Percentiles rank a stretch among this genome's conserved stretches.
These are phyloP conservation scores for Herpetomonas tarakana DNA, from an alignment of 208 protist species.

Conservation along the genomic window DNA sequence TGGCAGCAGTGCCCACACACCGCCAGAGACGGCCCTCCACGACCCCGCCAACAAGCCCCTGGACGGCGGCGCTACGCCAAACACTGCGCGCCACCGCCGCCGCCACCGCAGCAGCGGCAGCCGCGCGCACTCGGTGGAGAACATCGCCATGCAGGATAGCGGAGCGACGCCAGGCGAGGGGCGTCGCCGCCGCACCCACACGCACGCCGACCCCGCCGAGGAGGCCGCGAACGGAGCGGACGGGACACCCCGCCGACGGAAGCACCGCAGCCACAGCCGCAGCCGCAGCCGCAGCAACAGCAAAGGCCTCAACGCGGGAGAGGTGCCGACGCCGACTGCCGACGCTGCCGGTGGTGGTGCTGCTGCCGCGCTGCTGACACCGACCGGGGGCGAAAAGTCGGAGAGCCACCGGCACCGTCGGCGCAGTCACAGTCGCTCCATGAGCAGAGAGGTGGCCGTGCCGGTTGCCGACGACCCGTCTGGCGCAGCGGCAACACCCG, in stretches of 20 bases:
- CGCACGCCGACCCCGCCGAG: conserved; percentile 7
- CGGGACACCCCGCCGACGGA: neutral
- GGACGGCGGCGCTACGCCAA: too few relatives aligned
- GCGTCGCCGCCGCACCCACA: conserved; percentile 21
- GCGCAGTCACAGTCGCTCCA: neutral
- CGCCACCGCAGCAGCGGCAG: conserved; percentile 11
- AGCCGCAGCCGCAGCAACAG: neutral
- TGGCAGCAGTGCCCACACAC: neutral
- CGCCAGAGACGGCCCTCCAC: neutral
- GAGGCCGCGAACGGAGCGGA: conserved; percentile 9
- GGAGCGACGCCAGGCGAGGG: conserved; percentile 9
- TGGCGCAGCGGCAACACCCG: too few relatives aligned
- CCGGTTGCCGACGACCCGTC: neutral
- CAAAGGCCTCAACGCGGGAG: neutral
- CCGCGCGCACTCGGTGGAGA: conserved; percentile 3
- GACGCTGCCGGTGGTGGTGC: too few relatives aligned
- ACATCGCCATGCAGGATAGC: neutral
- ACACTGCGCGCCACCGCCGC: conserved; percentile 6
- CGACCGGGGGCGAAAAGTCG: too few relatives aligned
- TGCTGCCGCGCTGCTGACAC: too few relatives aligned
- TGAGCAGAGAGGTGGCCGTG: neutral
- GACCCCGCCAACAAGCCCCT: too few relatives aligned
- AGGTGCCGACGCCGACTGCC: too few relatives aligned
- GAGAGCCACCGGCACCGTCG: neutral
- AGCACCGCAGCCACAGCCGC: neutral